Percentiles rank a stretch among this genome's conserved stretches.
These are phyloP conservation scores for Penicillium janthinellum DNA, from an alignment of 2,329 filamentous ascomycete genomes.

Conservation along the genomic window DNA sequence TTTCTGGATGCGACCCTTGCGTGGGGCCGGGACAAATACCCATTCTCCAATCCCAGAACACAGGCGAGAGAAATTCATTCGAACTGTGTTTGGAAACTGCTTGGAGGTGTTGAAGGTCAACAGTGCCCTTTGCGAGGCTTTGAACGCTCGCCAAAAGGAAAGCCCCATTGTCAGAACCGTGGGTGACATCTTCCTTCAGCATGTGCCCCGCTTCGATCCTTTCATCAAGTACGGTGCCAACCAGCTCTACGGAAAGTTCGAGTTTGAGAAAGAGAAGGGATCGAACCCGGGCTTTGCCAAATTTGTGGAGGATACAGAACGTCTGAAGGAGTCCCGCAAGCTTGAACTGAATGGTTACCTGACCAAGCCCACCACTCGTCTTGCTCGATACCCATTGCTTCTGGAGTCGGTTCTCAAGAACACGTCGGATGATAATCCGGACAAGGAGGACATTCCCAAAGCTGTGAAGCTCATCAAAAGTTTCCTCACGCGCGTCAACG, in stretches of 20 bases:
- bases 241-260: constrained; percentile 94
- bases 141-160: constrained; percentile 89
- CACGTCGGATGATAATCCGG: constrained; percentile 83
- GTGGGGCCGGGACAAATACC: constrained; percentile 64
- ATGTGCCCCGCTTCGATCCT: constrained; percentile 86
- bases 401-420: constrained; percentile 91
- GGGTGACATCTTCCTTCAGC: constrained; percentile 92
- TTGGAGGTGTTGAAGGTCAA: constrained; percentile 94
- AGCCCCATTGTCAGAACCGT: constrained; percentile 84
- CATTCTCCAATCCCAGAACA: constrained; percentile 86
- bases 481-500: constrained; percentile 83
- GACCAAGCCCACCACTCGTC: constrained; percentile 92
- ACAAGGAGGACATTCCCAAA: constrained; percentile 89
- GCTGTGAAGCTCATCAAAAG: constrained; percentile 85
- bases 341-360: constrained; percentile 96
- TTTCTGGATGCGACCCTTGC: constrained; percentile 95
- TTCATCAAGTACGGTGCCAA: constrained; percentile 97
- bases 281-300: constrained; percentile 81
- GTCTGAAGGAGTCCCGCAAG: constrained; percentile 94
- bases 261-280: constrained; percentile 94
- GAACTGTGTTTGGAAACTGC: constrained; percentile 93
- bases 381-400: constrained; percentile 89
- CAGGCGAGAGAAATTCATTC: constrained; percentile 84
- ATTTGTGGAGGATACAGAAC: constrained; percentile 95
- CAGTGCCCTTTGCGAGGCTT: constrained; percentile 79